Evolutionary conservation across 495 filamentous ascomycete genomes (phyloP), one percentile per base, ranked within the genome.

Genomic region (Trichoderma parareesei): DNA sequence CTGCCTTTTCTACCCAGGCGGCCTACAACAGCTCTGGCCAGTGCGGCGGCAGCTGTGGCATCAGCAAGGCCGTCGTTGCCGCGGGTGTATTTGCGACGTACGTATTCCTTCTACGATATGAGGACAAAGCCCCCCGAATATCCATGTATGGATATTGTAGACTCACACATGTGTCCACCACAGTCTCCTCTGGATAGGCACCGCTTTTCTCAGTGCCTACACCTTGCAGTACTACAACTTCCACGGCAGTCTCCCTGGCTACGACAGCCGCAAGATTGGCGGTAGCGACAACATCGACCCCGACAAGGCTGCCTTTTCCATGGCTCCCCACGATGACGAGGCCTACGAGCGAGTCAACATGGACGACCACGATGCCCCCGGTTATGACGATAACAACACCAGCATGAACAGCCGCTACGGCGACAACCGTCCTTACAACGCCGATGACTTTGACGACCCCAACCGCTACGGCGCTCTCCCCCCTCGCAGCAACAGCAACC

Each of bases 71-170:
- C 14, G 86, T 87, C 14, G 87, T 90, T n/a, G 90, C 85, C 16
- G 77, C 96, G 27, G 91, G 86, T 1, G 85, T 94, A 42, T 82
- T 96, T 42, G 85, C 95, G 73, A 91, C 86, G 92, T 96, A 83
- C 53, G 86, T 80, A 33, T 44, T 57, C 37, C 35, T 66, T 13
- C 20, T 16, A 44, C 43, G 37, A 48, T 44, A 27, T 27, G 27
- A 27, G 27, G 27, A 27, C 43, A 46, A 44, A 38, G 5, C 3
- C 14, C 35, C 33, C 53, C 27, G 27, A 27, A 43, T 48, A 48
- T n/a, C 73, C 68, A 69, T 65, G 40, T 18, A 60, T 48, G 18
- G 62, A 7, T 11, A 6, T 37, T 11, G 16, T 9, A 35, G 16
- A 38, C 62, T 64, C 35, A 65, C 33, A 5, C 40, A 6, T 1